These are phyloP conservation scores for Dendrobium officinale DNA, from an alignment of 106 monocot genomes.

Conservation along the genomic window DNA sequence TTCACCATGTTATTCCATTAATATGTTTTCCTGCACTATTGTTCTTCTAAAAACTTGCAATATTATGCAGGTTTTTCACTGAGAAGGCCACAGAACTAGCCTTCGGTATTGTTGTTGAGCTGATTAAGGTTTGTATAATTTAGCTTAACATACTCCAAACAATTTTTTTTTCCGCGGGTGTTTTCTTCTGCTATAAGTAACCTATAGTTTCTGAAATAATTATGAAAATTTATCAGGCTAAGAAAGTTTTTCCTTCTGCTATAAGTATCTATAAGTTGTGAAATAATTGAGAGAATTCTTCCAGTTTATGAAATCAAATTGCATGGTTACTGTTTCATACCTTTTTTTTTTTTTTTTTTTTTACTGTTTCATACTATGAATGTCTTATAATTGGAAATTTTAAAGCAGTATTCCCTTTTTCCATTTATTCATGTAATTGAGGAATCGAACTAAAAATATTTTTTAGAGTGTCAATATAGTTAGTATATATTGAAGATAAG, in stretches of 20 bases:
- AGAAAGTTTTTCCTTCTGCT: not conserved
- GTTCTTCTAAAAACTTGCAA: not conserved
- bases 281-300: not conserved
- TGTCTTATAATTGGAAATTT: not conserved
- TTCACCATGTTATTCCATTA: not conserved
- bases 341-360: not conserved
- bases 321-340: not conserved
- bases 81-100: conserved; percentile 58
- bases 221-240: not conserved
- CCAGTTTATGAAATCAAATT: not conserved
- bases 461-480: not conserved
- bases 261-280: not conserved
- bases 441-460: not conserved
- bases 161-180: not conserved
- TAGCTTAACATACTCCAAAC: not conserved
- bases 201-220: not conserved
- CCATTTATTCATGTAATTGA: not conserved
- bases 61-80: conserved; percentile 60
- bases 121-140: conserved; percentile 57
- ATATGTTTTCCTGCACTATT: not conserved
- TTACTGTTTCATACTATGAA: not conserved
- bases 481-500: too few relatives aligned
- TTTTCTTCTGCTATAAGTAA: not conserved
- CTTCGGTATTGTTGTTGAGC: conserved; percentile 50
- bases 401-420: not conserved